A percentile compares a stretch with the other conserved stretches of the same genome.
These are phyloP conservation scores for Eimeria falciformis DNA, from an alignment of 169 alveolate genomes.

Conservation along the genomic window DNA sequence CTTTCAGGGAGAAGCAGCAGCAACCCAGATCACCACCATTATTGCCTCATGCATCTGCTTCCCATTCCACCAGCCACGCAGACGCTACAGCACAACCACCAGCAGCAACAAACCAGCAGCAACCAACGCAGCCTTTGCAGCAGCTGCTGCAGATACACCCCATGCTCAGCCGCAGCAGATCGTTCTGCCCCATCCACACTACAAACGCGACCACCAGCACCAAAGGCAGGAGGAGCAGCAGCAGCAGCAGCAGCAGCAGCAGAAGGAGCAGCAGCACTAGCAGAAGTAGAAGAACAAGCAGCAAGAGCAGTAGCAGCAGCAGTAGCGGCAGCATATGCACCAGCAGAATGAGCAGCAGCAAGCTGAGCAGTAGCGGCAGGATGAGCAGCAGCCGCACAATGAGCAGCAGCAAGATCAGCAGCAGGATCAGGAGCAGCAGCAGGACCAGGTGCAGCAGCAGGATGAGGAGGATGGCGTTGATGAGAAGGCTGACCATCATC, in stretches of 20 bases:
- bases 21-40: too few relatives aligned
- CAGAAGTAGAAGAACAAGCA: too few relatives aligned
- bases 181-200: too few relatives aligned
- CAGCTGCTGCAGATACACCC: too few relatives aligned
- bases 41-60: too few relatives aligned
- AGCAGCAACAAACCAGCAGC: not conserved
- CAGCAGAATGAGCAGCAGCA: not conserved
- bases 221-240: too few relatives aligned
- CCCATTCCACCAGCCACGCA: not conserved
- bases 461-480: not conserved
- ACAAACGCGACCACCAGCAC: too few relatives aligned
- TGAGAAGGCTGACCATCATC: constrained; percentile 83
- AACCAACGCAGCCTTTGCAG: not conserved
- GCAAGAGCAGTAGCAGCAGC: not conserved
- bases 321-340: not conserved
- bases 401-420: constrained; percentile 33
- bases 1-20: too few relatives aligned
- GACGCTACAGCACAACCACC: not conserved
- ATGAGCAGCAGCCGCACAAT: not conserved
- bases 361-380: not conserved
- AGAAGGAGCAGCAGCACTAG: constrained; percentile 1
- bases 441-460: not conserved
- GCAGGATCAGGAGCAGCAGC: constrained; percentile 18
- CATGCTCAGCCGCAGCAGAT: too few relatives aligned
- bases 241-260: too few relatives aligned